Conservation (phyloP, 225 moss, liverwort and hornwort genomes). For the Anthoceros angustus region DNA sequence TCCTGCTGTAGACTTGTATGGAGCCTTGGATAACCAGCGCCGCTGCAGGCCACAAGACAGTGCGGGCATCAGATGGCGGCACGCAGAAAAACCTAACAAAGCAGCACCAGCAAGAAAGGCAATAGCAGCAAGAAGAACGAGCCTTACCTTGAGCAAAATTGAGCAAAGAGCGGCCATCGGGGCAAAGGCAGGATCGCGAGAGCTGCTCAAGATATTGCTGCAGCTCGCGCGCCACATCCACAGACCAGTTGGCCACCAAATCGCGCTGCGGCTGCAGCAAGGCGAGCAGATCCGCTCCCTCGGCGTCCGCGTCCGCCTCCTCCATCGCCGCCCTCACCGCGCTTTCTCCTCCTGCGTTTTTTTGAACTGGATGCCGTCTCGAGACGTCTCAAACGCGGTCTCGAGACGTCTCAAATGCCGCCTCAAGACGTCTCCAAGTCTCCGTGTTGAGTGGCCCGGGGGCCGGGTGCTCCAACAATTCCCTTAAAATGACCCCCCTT, state of each 20-base stretch:
- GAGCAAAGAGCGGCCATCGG: constrained; percentile 24
- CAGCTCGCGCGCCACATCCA: constrained; percentile 37
- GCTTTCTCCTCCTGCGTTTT: background rate
- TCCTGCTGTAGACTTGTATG: constrained; percentile 47
- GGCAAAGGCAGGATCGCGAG: constrained; percentile 25
- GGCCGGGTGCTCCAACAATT: too few relatives aligned
- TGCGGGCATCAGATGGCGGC: background rate
- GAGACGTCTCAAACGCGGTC: too few relatives aligned
- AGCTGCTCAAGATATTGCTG: constrained; percentile 39
- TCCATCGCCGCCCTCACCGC: background rate
- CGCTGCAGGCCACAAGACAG: constrained; percentile 17
- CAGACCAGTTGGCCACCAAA: constrained; percentile 41
- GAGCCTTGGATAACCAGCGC: constrained; percentile 46
- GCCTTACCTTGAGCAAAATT: constrained; percentile 41
- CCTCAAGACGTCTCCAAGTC: too few relatives aligned
- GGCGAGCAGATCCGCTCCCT: background rate
- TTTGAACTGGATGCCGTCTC: background rate
- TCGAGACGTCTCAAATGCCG: too few relatives aligned
- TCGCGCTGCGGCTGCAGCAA: constrained; percentile 38
- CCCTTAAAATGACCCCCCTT: too few relatives aligned
- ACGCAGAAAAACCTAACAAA: background rate
- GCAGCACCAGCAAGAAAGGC: background rate
- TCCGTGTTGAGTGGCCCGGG: too few relatives aligned
- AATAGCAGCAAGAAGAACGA: background rate
- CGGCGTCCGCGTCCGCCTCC: background rate